phyloP scores from a whole-genome alignment of 495 filamentous ascomycete species.

The Massariosphaeria phaeospora region DNA sequence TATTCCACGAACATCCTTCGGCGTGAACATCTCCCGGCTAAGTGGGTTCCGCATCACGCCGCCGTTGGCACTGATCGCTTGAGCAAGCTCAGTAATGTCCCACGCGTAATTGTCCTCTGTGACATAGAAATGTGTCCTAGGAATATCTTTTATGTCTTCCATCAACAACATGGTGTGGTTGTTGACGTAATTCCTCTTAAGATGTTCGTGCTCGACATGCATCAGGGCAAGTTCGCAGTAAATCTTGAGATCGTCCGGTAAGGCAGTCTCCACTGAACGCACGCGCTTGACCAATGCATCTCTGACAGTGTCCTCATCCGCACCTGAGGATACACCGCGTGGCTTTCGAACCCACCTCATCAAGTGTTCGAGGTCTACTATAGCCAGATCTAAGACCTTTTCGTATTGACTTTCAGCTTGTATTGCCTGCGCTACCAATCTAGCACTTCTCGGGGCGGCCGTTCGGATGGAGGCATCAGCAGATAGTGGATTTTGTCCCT shows the following conservation, averaged over 20 bases:
- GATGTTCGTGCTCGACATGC: slow-evolving; percentile 37
- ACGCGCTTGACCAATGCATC: slow-evolving; percentile 31
- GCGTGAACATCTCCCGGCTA: slow-evolving; percentile 33
- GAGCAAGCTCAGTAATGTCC: slow-evolving; percentile 34
- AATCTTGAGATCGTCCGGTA: slow-evolving; percentile 25
- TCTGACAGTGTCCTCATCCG: slow-evolving; percentile 19
- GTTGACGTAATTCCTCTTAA: slow-evolving; percentile 35
- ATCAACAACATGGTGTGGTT: slow-evolving; percentile 38
- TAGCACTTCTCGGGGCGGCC: slow-evolving; percentile 20
- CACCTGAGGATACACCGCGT: slow-evolving; percentile 17
- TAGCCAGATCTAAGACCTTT: slow-evolving; percentile 18
- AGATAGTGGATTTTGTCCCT: slow-evolving; percentile 14
- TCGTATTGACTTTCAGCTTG: slow-evolving; percentile 15
- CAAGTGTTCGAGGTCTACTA: slow-evolving; percentile 22
- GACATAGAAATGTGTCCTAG: slow-evolving; percentile 32
- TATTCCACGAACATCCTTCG: slow-evolving; percentile 32
- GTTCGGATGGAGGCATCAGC: neutral
- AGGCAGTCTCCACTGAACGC: slow-evolving; percentile 23
- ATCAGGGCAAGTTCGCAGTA: slow-evolving; percentile 31
- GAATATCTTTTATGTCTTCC: slow-evolving; percentile 34
- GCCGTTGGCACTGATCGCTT: slow-evolving; percentile 26
- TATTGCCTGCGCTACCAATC: slow-evolving; percentile 19
- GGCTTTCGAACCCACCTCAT: slow-evolving; percentile 27
- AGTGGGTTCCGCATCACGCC: slow-evolving; percentile 36
- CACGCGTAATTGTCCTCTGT: slow-evolving; percentile 34